Evolutionary conservation across 371 early-diverging fungal species (phyloP).

Genomic region (Mucor sp.): DNA sequence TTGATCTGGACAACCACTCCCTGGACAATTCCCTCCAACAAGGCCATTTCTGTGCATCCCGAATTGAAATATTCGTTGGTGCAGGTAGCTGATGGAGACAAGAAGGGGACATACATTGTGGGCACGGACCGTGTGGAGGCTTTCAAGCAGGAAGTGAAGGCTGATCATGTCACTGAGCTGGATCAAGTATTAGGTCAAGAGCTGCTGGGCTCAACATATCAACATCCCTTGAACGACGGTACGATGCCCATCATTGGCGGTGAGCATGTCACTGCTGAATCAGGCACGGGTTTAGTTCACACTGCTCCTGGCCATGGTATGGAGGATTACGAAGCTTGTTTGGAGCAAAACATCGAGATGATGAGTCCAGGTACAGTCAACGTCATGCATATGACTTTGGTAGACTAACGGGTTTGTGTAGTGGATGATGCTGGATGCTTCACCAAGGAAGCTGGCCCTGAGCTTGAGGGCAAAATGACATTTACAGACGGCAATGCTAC

Average conservation of each 20-base stretch:
- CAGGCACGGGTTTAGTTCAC: constrained; percentile 94
- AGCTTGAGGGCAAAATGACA: constrained; percentile 65
- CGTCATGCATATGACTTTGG: neutral
- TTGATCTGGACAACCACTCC: constrained; percentile 98
- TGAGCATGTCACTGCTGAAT: constrained; percentile 78
- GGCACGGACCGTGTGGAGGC: constrained; percentile 50
- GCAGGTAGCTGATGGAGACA: constrained; percentile 21
- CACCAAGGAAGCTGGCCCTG: constrained; percentile 68
- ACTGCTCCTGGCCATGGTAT: constrained; percentile 96
- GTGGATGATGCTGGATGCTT: constrained; percentile 86
- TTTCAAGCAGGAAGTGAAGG: constrained; percentile 24
- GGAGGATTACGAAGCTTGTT: constrained; percentile 88
- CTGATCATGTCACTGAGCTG: constrained; percentile 4
- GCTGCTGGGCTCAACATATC: constrained; percentile 68
- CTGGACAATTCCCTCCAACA: constrained; percentile 94
- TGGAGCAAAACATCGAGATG: constrained; percentile 57
- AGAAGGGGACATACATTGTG: constrained; percentile 45
- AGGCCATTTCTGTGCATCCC: constrained; percentile 80
- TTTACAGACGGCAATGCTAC: constrained; percentile 64
- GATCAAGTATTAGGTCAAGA: constrained; percentile 55
- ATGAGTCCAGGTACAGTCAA: constrained; percentile 52
- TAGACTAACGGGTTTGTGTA: constrained; percentile 11
- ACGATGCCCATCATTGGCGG: constrained; percentile 63
- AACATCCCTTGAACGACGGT: constrained; percentile 63
- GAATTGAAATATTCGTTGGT: constrained; percentile 73